A percentile compares a stretch with the other conserved stretches of the same genome.
Conservation (phyloP, 257 asterid genomes). For the Solanum medicagineum region DNA sequence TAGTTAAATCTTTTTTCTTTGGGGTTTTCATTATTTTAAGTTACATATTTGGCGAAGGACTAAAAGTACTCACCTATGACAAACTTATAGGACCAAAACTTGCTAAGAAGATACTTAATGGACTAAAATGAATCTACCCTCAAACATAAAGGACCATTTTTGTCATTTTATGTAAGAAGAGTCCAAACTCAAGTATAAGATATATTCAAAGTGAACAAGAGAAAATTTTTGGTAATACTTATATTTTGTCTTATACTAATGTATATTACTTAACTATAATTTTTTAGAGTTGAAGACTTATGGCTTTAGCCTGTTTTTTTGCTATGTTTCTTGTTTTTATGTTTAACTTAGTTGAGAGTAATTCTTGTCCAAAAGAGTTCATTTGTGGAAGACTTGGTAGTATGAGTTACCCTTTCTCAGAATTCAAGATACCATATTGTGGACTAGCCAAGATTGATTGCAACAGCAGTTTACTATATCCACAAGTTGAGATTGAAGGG, state of each 20-base stretch:
- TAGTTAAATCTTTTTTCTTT: neutral
- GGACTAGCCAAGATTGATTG: constrained; percentile 1
- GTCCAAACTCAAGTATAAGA: neutral
- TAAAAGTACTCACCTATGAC: neutral
- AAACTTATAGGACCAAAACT: neutral
- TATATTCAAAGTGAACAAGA: neutral
- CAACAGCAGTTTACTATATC: neutral
- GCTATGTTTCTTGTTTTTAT: neutral
- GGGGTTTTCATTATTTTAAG: neutral
- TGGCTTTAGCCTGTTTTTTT: neutral
- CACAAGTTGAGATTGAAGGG: neutral
- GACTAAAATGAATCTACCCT: neutral
- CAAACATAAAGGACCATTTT: neutral
- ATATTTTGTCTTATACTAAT: neutral
- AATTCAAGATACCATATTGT: neutral
- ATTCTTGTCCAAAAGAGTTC: neutral
- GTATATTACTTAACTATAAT: neutral
- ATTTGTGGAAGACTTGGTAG: neutral
- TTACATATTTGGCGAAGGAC: neutral
- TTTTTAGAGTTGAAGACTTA: neutral
- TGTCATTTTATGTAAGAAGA: neutral
- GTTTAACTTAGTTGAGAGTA: neutral
- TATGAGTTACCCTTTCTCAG: neutral
- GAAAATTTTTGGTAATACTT: neutral
- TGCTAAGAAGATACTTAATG: neutral